A percentile compares a stretch with the other conserved stretches of the same genome.
phyloP scores from a whole-genome alignment of 257 asterid genomes.

The Nicotiana undulata region DNA sequence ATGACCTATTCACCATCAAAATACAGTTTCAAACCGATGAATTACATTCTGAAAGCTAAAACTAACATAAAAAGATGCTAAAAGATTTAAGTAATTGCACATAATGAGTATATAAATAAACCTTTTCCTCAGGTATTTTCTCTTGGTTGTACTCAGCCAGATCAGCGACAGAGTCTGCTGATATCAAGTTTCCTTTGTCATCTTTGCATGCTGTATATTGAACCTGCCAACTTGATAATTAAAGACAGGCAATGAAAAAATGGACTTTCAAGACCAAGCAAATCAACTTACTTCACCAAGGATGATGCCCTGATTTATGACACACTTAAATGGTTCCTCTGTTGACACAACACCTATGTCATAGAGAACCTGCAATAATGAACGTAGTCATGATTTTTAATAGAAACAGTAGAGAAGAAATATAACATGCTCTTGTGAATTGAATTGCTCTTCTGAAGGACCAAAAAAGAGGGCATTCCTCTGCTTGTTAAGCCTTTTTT shows the following conservation, averaged over 20 bases:
- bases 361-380: slow-evolving; percentile 72
- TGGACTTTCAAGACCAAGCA: slow-evolving; percentile 9
- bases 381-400: not conserved
- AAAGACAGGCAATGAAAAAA: slow-evolving; percentile 15
- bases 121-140: slow-evolving; percentile 71
- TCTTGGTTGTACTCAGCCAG: slow-evolving; percentile 50
- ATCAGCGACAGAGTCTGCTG: slow-evolving; percentile 60
- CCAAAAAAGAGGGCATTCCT: not conserved
- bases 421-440: not conserved
- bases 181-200: slow-evolving; percentile 66
- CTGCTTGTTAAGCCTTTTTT: not conserved
- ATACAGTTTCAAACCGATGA: not conserved
- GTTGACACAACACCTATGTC: slow-evolving; percentile 86
- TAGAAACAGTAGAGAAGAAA: not conserved
- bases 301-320: slow-evolving; percentile 97
- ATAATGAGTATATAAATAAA: slow-evolving; percentile 9
- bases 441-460: not conserved
- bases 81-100: not conserved
- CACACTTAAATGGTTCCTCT: slow-evolving; percentile 92
- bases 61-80: not conserved
- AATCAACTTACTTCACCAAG: slow-evolving; percentile 84
- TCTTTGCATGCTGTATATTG: slow-evolving; percentile 73
- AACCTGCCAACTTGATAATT: slow-evolving; percentile 56
- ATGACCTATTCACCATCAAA: slow-evolving; percentile 44
- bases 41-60: not conserved